Conservation (phyloP, 208 protist genomes). For the Leishmania arabica region DNA sequence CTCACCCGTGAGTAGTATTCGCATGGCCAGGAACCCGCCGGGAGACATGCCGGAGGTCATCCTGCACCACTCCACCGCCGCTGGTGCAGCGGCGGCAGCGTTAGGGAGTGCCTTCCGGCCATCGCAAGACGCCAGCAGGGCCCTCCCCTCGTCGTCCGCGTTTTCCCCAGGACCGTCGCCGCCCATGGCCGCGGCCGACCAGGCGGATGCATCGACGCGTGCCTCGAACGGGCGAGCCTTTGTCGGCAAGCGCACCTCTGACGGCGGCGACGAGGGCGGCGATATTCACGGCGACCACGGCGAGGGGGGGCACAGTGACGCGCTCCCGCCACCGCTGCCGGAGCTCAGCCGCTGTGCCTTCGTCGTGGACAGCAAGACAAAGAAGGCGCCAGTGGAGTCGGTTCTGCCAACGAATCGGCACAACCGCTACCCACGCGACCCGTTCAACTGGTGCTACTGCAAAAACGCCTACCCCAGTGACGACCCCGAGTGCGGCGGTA, state of each 20-base stretch:
- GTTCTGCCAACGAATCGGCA: conserved; percentile 59
- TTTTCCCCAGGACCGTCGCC: background rate
- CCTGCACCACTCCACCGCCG: conserved; percentile 18
- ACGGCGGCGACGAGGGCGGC: background rate
- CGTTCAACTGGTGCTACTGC: conserved; percentile 83
- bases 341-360: conserved; percentile 63
- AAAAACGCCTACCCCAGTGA: conserved; percentile 53
- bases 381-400: conserved; percentile 40
- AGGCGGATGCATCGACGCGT: background rate
- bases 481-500: conserved; percentile 64
- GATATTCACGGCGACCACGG: background rate
- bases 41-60: conserved; percentile 40
- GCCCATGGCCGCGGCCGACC: background rate
- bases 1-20: conserved; percentile 39
- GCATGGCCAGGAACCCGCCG: conserved; percentile 31
- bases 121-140: background rate
- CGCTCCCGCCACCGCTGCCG: conserved; percentile 19
- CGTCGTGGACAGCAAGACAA: conserved; percentile 68
- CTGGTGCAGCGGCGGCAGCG: background rate
- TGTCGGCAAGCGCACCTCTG: background rate
- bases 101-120: background rate
- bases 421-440: conserved; percentile 81
- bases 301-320: background rate
- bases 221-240: too few relatives aligned
- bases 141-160: background rate